Base-by-base conservation (phyloP, 768 basidiomycete genomes). In the Suillus fuscotomentosus region DNA sequence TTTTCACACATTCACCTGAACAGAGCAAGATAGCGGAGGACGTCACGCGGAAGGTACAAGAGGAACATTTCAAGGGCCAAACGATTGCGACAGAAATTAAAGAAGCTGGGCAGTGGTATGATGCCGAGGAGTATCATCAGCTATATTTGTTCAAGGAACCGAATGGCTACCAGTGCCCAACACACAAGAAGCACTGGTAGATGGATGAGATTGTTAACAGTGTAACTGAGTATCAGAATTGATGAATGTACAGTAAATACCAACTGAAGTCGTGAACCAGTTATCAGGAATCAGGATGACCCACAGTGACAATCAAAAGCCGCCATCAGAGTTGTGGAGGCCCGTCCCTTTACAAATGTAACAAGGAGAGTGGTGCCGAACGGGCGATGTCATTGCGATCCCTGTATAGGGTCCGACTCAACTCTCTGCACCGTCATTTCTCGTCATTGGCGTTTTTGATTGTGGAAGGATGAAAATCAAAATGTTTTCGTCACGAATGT, bases 121-220 rank as follows among this genome's bases (percentile, higher is more conserved):
- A 90, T 63, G 91, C 91, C 0, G 91, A 93, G 75, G 84, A 89
- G 4, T 93, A 95, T 70, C 91, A 94, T 76, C 94, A 95, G 68
- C 80, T 91, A 38, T 94, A 94, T 71, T 75, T 79, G 88, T 62
- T 88, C 87, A 79, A 90, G 22, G 93, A 97, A 73, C 94, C 96
- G 0, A 71, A 72, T 13, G 97, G 96, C 10, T 97, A 97, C 73
- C 92, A 95, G 70, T 98, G 96, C 77, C 89, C 95, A 0, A 95
- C 91, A 3, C 95, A 97, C 76, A 82, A 79, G 45, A 78, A 96
- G 54, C 88, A 94, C 71, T 97, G 94, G 94, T 95, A 76, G 45
- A n/a, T 36, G 3, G n/a, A 63, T 11, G 22, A 24, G 5, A 48
- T n/a, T 54, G 3, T 36, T 6, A 36, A 36, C 34, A 36, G 17